phyloP scores from a whole-genome alignment of 1,139 yeast genomes.

The Meyerozyma guilliermondii region DNA sequence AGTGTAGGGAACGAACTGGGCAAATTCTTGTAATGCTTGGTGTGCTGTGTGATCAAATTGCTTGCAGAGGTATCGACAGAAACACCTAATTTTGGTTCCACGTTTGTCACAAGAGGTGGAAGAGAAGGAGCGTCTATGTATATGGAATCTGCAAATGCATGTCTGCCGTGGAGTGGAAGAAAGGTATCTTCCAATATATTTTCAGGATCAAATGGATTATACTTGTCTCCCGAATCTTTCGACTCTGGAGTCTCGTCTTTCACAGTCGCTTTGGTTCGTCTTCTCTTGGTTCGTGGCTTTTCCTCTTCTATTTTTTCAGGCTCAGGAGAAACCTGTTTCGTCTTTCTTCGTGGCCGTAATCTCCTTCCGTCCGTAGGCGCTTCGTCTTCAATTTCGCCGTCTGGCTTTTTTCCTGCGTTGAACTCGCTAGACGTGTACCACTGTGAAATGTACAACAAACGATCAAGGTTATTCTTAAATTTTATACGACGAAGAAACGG shows the following conservation, averaged over 20 bases:
- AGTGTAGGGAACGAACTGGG: slow-evolving; percentile 38
- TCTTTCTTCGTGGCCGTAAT: neutral
- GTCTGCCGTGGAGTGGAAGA: slow-evolving; percentile 27
- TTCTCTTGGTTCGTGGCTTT: neutral
- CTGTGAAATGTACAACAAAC: neutral
- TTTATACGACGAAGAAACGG: neutral
- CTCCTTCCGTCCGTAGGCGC: neutral
- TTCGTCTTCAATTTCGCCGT: neutral
- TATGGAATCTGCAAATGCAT: slow-evolving; percentile 28
- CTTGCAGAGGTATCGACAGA: slow-evolving; percentile 23
- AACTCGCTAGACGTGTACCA: neutral
- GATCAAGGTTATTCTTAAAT: slow-evolving; percentile 1
- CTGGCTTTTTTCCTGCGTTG: neutral
- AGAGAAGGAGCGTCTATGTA: slow-evolving; percentile 17
- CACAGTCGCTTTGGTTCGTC: neutral
- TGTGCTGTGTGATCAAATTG: slow-evolving; percentile 24
- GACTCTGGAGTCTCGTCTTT: neutral
- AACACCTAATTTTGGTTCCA: slow-evolving; percentile 7
- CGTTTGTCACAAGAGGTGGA: slow-evolving; percentile 15
- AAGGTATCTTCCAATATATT: slow-evolving; percentile 31
- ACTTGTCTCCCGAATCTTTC: slow-evolving; percentile 11
- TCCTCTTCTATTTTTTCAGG: neutral
- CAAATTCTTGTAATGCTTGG: slow-evolving; percentile 27
- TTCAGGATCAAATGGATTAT: slow-evolving; percentile 36
- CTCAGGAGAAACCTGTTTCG: neutral